Base-by-base conservation (phyloP, 345 rosid species). In the Pugionium cornutum region DNA sequence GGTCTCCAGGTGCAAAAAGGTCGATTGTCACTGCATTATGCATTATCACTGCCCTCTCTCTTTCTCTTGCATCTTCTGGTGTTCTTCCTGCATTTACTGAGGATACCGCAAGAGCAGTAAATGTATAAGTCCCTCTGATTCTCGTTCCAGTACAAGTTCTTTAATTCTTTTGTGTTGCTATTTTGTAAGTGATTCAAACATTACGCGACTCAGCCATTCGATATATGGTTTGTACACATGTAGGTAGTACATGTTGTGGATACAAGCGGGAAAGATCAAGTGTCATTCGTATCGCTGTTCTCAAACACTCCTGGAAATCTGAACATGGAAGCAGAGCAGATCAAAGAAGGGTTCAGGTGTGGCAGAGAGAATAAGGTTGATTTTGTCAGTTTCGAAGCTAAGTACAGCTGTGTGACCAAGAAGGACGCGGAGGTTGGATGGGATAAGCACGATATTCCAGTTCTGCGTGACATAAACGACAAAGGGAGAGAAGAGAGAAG, bases 241-340 rank as follows among this genome's bases (percentile, higher is more conserved):
- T 26, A 84, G 98, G 92, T 92, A 53, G 97, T 94, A 67, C 99
- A 90, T 71, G 84, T 94, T 50, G 95, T 94, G 50, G 95, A 94
- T 75, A 76, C 95, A 54, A 83, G 62, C 55, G 88, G 76, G 69
- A 37, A 69, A 68, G 83, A 78, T 48, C 88, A 86, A 5, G 56
- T 48, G 37, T 83, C 96, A 9, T 94, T 64, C 74, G 61, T 88
- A 59, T 80, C 87, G 10, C 69, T 94, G 9, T 94, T 72, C 80
- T 90, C 99, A 49, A 33, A 70, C 25, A 94, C 99, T 69, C 99
- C 96, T 49, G 97, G 99, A 76, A 84, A 83, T 76, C 78, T 94
- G 71, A 72, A 80, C 3, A 70, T 60, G 75, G 97, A 94, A 84
- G 81, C 74, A 61, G 92, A 85, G 34, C 83, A 77, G 58, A 83